These are phyloP conservation scores for Boletus insuetus DNA, from an alignment of 768 basidiomycete species.

Conservation along the genomic window DNA sequence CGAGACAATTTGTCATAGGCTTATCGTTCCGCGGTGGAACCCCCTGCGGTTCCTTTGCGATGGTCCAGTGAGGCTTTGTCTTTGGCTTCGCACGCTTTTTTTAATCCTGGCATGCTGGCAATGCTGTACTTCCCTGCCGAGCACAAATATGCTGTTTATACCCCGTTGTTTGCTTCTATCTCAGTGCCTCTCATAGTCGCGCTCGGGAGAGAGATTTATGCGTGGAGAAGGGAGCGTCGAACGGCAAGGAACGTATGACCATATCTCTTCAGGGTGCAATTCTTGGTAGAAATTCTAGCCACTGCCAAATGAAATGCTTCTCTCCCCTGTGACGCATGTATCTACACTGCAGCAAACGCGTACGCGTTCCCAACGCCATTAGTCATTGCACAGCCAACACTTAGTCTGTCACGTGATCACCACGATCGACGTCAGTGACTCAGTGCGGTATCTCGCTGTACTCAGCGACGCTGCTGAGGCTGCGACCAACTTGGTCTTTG, in stretches of 20 bases:
- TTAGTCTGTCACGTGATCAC: conserved; percentile 24
- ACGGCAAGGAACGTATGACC: conserved; percentile 13
- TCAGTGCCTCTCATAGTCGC: conserved; percentile 80
- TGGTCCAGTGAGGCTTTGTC: conserved; percentile 62
- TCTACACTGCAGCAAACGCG: conserved; percentile 16
- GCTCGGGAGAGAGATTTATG: conserved; percentile 65
- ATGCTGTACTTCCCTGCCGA: conserved; percentile 96
- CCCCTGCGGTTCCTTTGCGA: conserved; percentile 41
- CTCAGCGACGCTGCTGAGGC: no score
- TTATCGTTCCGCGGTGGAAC: conserved; percentile 16
- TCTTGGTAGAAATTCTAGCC: conserved; percentile 7
- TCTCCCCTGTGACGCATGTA: conserved; percentile 9
- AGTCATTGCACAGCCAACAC: not conserved
- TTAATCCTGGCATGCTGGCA: conserved; percentile 95
- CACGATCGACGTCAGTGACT: conserved; percentile 20
- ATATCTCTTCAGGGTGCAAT: not conserved
- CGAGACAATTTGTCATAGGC: conserved; percentile 17
- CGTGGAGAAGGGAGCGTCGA: conserved; percentile 45
- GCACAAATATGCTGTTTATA: conserved; percentile 96
- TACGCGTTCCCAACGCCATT: conserved; percentile 14
- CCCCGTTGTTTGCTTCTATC: conserved; percentile 90
- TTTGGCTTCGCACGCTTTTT: conserved; percentile 84
- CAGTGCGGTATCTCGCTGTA: no score
- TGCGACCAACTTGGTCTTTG: not conserved
- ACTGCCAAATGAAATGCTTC: conserved; percentile 5